These are phyloP conservation scores for Cucumis sativus DNA, from an alignment of 306 rosid species.

Conservation along the genomic window Cucumber_9930_V3 NC_026657.2:39448501-39449000, in stretches of 20 bases:
- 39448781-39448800: background rate
- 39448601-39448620: background rate
- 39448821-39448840: background rate
- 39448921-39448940: slow-evolving; percentile 50
- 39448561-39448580: background rate
- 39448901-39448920: background rate
- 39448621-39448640: background rate
- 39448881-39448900: background rate
- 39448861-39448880: background rate
- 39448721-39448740: background rate
- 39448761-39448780: background rate
- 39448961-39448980: slow-evolving; percentile 84
- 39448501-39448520: background rate
- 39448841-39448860: slow-evolving; percentile 4
- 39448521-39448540: background rate
- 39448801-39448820: background rate
- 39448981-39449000: slow-evolving; percentile 87
- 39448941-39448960: slow-evolving; percentile 60
- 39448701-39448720: background rate
- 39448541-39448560: background rate
- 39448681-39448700: background rate
- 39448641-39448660: background rate
- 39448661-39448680: background rate
- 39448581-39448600: background rate
- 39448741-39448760: background rate